Conservation (phyloP, 1,284 basidiomycete species). For the Leccinum subrobustum region DNA sequence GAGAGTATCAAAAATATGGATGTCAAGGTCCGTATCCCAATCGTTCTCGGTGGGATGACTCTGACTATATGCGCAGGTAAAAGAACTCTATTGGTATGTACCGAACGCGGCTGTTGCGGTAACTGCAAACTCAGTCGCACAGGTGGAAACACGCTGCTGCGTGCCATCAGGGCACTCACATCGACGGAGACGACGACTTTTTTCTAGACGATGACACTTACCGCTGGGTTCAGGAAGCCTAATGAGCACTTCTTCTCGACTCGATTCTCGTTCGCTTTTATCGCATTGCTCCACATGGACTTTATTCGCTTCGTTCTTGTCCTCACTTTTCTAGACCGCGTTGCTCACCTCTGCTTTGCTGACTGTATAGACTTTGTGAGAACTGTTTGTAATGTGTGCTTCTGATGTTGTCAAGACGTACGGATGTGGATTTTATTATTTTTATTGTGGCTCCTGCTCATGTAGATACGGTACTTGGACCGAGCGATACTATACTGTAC, state of each 20-base stretch:
- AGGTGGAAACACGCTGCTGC: slow-evolving; percentile 82
- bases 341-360: slow-evolving; percentile 21
- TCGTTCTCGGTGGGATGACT: background rate
- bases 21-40: slow-evolving; percentile 50
- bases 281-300: background rate
- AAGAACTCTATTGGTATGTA: slow-evolving; percentile 69
- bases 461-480: no score
- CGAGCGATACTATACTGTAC: no score
- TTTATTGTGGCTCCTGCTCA: no score
- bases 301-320: slow-evolving; percentile 9
- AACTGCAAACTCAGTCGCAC: slow-evolving; percentile 9
- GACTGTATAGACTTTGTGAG: slow-evolving; percentile 13
- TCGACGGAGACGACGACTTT: slow-evolving; percentile 54
- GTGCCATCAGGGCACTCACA: slow-evolving; percentile 60
- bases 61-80: slow-evolving; percentile 44
- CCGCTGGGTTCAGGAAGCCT: slow-evolving; percentile 14
- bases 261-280: background rate
- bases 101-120: background rate
- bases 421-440: background rate
- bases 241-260: background rate
- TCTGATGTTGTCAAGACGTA: slow-evolving; percentile 4
- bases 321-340: background rate
- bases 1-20: slow-evolving; percentile 72
- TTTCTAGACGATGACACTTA: slow-evolving; percentile 44
- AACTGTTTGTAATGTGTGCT: background rate